Evolutionary conservation across 2,329 filamentous ascomycete genomes (phyloP), one percentile per base, ranked within the genome.

Genomic region (Lecanicillium sp.): DNA sequence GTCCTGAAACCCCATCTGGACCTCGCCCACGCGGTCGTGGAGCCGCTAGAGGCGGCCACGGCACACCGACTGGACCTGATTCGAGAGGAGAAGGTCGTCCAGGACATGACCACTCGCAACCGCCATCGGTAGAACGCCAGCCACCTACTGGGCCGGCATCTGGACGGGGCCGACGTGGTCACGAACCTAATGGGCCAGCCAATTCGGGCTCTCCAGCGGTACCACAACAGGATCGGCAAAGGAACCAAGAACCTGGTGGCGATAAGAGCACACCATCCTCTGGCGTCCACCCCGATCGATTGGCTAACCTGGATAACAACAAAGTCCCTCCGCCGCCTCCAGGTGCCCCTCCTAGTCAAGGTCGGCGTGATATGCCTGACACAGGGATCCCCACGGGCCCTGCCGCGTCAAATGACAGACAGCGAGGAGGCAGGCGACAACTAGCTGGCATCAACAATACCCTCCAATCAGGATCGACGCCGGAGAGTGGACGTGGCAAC

Each of bases 401-500:
- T 12, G 50, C 62, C 9, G 58, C 59, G 18, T 47, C 51, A 8
- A 52, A 53, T 15, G 64, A 69, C 19, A 57, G 65, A 20, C 42
- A 19, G 58, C 52, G 46, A 48, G 65, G 70, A 20, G 63, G 68
- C 14, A 61, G 67, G 42, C 64, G 75, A 41, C 73, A 80, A 48
- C 60, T 81, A 20, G 69, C 70, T 11, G 70, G 72, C 33, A 80
- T 82, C 43, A 77, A 79, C 47, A 76, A 59, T 44, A 74, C 68
- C 36, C 63, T 79, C 4, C 69, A 73, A 46, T 68, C 68, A 51
- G 51, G 49, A 54, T 71, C 48, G 46, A 64, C 51, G 60, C 62
- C 53, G 2, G 59, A 62, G 1, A 36, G 45, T 27, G 56, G 51
- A 17, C 61, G 57, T 20, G 62, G 58, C 32, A 59, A 60, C 11